These are phyloP conservation scores for Dactylellina haptotyla DNA, from an alignment of 2,329 filamentous ascomycete species.

Conservation along the genomic window DNA sequence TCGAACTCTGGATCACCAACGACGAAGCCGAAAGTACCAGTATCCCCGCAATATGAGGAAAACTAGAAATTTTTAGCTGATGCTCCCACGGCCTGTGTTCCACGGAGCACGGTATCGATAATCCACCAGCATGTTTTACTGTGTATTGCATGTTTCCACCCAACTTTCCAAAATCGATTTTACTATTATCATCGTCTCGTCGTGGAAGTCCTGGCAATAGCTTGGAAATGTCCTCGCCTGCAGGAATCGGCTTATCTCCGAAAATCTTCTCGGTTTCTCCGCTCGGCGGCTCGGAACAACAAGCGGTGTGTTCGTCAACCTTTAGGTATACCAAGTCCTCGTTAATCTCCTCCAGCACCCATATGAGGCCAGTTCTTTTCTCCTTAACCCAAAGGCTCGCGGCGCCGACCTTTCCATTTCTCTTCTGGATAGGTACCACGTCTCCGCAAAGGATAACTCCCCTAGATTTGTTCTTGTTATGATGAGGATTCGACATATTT, in stretches of 20 bases:
- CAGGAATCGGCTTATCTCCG: conserved; percentile 68
- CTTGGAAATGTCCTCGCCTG: conserved; percentile 75
- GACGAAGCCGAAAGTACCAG: conserved; percentile 85
- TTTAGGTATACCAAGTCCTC: conserved; percentile 83
- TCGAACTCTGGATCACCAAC: conserved; percentile 87
- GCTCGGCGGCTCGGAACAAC: conserved; percentile 12
- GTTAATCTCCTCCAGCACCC: conserved; percentile 97
- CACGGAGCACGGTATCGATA: conserved; percentile 85
- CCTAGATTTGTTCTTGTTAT: conserved; percentile 78
- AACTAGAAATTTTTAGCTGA: conserved; percentile 86
- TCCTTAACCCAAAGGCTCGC: conserved; percentile 99
- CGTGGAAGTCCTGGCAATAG: conserved; percentile 85
- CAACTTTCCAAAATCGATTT: conserved; percentile 79
- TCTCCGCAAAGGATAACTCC: conserved; percentile 94
- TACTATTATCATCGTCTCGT: conserved; percentile 73
- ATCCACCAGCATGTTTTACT: conserved; percentile 77
- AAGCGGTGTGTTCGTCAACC: conserved; percentile 36
- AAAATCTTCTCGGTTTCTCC: conserved; percentile 54
- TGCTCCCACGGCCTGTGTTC: conserved; percentile 75
- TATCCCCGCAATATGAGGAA: conserved; percentile 96
- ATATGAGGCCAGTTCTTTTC: conserved; percentile 90
- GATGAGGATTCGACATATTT: conserved; percentile 63
- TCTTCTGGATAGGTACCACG: conserved; percentile 96
- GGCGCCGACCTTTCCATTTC: conserved; percentile 89
- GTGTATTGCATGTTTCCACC: conserved; percentile 81